Evolutionary conservation across 1,284 basidiomycete genomes (phyloP).

Genomic region (Leccinum fuscescens): DNA sequence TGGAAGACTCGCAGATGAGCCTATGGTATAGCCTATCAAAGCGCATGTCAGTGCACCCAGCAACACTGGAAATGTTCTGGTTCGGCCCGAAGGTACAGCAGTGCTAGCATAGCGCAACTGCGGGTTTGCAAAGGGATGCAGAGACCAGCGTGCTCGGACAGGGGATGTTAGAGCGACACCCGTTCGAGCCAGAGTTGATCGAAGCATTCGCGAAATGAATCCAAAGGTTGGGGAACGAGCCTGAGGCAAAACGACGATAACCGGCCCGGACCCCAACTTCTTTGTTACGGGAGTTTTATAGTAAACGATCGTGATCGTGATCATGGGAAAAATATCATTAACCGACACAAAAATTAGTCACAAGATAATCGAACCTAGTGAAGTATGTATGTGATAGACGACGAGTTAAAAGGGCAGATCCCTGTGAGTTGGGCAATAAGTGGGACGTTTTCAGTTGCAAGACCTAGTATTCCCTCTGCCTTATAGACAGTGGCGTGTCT

Average conservation of each 20-base stretch:
- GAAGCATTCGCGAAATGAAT: conserved; percentile 15
- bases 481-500: not conserved
- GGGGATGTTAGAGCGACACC: not conserved
- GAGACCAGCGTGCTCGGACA: not conserved
- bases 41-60: conserved; percentile 26
- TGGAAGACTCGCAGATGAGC: conserved; percentile 7
- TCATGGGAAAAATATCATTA: not conserved
- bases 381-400: not conserved
- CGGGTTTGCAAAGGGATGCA: not conserved
- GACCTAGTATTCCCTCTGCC: conserved; percentile 8
- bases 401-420: conserved; percentile 22
- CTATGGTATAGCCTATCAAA: conserved; percentile 28
- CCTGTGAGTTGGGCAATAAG: conserved; percentile 38
- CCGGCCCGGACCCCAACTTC: not conserved
- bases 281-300: not conserved
- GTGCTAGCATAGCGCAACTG: conserved; percentile 16
- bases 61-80: conserved; percentile 9
- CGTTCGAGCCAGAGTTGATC: conserved; percentile 3
- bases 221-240: not conserved
- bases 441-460: conserved; percentile 34
- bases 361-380: not conserved
- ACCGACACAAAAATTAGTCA: not conserved
- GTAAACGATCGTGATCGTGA: not conserved
- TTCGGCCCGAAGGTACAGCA: not conserved
- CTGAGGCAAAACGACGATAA: not conserved